These are phyloP conservation scores for Penstemon barbatus DNA, from an alignment of 257 asterid genomes.

Conservation along the genomic window DNA sequence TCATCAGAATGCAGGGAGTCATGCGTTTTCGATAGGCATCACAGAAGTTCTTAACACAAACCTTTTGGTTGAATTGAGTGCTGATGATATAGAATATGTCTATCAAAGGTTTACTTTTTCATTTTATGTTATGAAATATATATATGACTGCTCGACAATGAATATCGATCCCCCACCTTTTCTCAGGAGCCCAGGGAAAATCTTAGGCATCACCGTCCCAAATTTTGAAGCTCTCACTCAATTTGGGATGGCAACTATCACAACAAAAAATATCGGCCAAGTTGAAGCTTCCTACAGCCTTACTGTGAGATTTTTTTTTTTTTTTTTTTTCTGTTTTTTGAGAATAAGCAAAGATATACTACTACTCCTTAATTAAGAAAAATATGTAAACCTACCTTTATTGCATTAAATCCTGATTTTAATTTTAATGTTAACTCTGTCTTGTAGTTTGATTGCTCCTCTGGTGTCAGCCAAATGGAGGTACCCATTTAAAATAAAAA, in stretches of 20 bases:
- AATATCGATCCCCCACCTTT: slow-evolving; percentile 1
- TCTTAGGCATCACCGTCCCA: slow-evolving; percentile 69
- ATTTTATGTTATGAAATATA: background rate
- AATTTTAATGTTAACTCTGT: background rate
- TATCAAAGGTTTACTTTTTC: slow-evolving; percentile 68
- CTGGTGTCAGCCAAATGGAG: slow-evolving; percentile 95
- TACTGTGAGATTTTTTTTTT: slow-evolving; percentile 53
- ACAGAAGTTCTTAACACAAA: slow-evolving; percentile 88
- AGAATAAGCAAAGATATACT: too few relatives aligned
- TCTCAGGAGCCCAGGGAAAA: slow-evolving; percentile 92
- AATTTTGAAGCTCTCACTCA: slow-evolving; percentile 94
- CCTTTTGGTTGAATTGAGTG: slow-evolving; percentile 85
- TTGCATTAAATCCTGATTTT: background rate
- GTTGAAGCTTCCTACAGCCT: slow-evolving; percentile 99
- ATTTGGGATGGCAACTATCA: slow-evolving; percentile 80
- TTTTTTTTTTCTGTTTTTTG: background rate
- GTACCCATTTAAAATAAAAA: slow-evolving; percentile 41
- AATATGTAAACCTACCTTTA: slow-evolving; percentile 2
- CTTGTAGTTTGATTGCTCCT: slow-evolving; percentile 93
- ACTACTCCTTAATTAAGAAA: too few relatives aligned
- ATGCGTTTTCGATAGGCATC: slow-evolving; percentile 86
- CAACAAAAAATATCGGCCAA: slow-evolving; percentile 82
- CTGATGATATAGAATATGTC: slow-evolving; percentile 92
- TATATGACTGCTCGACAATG: background rate
- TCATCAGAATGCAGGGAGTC: slow-evolving; percentile 80